A percentile compares a stretch with the other conserved stretches of the same genome.
phyloP scores from a whole-genome alignment of 176 grass and related monocot genomes.

The Ananas comosus region DNA sequence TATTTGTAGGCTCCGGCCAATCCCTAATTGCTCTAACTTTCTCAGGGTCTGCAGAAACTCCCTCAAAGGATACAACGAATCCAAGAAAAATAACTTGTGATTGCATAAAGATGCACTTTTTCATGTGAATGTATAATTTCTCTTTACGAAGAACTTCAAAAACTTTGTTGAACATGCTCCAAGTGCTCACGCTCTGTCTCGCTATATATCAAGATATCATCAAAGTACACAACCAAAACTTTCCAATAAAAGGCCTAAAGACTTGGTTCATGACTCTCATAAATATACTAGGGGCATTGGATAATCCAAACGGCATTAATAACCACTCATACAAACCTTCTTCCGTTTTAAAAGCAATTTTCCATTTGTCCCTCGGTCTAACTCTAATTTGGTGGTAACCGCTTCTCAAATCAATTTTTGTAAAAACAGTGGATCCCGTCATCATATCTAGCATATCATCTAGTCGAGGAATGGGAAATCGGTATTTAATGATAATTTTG shows the following conservation, averaged over 20 bases:
- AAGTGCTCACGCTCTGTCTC: not conserved
- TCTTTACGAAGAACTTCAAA: not conserved
- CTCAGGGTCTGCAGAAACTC: not conserved
- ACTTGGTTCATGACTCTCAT: conserved; percentile 13
- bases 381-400: conserved; percentile 12
- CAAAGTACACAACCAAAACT: not conserved
- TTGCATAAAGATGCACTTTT: conserved; percentile 7
- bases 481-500: no score
- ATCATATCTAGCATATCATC: no score
- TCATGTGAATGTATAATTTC: not conserved
- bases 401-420: conserved; percentile 1
- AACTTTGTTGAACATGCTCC: not conserved
- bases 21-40: conserved; percentile 2
- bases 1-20: not conserved
- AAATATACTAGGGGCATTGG: conserved; percentile 6
- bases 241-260: not conserved
- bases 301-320: not conserved
- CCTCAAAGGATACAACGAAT: not conserved
- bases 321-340: no score
- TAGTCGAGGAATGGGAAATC: no score
- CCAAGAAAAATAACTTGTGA: not conserved
- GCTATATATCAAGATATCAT: not conserved
- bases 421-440: not conserved
- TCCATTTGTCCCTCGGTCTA: not conserved
- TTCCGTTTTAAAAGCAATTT: conserved; percentile 3